Evolutionary conservation across 345 rosid species (phyloP).

Genomic region (Hypericum androsaemum): DNA sequence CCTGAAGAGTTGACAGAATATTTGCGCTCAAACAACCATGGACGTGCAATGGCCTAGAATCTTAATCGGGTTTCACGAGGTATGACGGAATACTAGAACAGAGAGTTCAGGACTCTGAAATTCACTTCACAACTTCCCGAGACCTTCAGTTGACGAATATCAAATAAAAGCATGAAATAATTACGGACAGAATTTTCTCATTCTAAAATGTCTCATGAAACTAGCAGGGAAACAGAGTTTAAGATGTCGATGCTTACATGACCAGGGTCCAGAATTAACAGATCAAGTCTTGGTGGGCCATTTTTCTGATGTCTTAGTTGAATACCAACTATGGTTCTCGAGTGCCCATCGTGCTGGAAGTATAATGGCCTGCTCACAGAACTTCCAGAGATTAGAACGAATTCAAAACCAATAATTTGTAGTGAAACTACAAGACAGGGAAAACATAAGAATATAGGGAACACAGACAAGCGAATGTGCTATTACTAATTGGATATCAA

Average conservation of each 20-base stretch:
- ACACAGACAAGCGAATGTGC: too few species aligned
- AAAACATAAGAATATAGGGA: not conserved
- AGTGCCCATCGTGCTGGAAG: conserved; percentile 83
- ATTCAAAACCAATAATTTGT: not conserved
- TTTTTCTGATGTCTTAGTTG: conserved; percentile 37
- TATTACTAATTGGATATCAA: too few species aligned
- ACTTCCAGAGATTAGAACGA: conserved; percentile 9
- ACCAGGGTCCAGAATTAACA: conserved; percentile 63
- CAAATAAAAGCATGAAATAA: too few species aligned
- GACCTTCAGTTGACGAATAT: too few species aligned
- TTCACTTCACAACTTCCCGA: too few species aligned
- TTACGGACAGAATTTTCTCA: too few species aligned
- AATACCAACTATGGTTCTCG: conserved; percentile 69
- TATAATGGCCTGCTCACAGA: conserved; percentile 56
- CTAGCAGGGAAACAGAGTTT: not conserved
- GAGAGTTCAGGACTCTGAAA: too few species aligned
- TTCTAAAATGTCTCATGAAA: not conserved
- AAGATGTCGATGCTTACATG: conserved; percentile 34
- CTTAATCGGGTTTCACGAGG: too few species aligned
- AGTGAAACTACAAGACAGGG: not conserved
- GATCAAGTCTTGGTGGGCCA: conserved; percentile 36
- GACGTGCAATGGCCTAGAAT: too few species aligned
- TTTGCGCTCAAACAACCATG: too few species aligned
- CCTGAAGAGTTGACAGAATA: too few species aligned
- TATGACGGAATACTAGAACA: too few species aligned